Evolutionary conservation across 371 early-diverging fungal genomes (phyloP).

Genomic region (Coemansia sp.): DNA sequence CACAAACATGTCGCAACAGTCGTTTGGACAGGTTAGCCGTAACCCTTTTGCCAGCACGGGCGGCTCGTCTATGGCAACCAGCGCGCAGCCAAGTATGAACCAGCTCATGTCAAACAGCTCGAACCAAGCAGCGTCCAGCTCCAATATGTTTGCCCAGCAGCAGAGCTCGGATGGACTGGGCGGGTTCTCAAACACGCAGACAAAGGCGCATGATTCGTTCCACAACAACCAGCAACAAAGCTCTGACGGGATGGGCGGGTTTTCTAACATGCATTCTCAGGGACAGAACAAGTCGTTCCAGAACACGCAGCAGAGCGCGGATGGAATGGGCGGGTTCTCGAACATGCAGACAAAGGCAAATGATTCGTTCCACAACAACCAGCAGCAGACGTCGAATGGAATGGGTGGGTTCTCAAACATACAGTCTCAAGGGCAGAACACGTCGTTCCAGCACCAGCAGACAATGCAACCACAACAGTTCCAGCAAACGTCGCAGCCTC

Average conservation of each 20-base stretch:
- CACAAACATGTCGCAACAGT: conserved; percentile 13
- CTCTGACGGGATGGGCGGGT: conserved; percentile 3
- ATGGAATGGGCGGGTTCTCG: conserved; percentile 12
- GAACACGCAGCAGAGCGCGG: background rate
- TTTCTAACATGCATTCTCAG: conserved; percentile 29
- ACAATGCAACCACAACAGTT: background rate
- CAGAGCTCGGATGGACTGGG: conserved; percentile 15
- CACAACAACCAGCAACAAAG: conserved; percentile 21
- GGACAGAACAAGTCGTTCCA: conserved; percentile 1
- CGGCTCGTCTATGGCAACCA: background rate
- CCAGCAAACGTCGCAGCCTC: conserved; percentile 1
- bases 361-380: background rate
- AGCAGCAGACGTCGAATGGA: conserved; percentile 4
- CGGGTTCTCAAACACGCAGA: conserved; percentile 25
- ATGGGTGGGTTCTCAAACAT: conserved; percentile 22
- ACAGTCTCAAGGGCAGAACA: conserved; percentile 16
- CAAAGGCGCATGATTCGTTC: conserved; percentile 7
- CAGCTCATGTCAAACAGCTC: conserved; percentile 35
- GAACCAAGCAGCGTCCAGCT: conserved; percentile 2
- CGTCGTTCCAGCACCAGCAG: conserved; percentile 6
- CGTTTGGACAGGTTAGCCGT: conserved; percentile 46
- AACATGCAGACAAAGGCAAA: conserved; percentile 25
- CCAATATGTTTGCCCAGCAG: conserved; percentile 27
- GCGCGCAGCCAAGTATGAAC: conserved; percentile 34
- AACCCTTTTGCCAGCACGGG: conserved; percentile 48